Percentiles rank a stretch among this genome's conserved stretches.
phyloP scores from a whole-genome alignment of 1,284 basidiomycete genomes.

The Chiua sp. region DNA sequence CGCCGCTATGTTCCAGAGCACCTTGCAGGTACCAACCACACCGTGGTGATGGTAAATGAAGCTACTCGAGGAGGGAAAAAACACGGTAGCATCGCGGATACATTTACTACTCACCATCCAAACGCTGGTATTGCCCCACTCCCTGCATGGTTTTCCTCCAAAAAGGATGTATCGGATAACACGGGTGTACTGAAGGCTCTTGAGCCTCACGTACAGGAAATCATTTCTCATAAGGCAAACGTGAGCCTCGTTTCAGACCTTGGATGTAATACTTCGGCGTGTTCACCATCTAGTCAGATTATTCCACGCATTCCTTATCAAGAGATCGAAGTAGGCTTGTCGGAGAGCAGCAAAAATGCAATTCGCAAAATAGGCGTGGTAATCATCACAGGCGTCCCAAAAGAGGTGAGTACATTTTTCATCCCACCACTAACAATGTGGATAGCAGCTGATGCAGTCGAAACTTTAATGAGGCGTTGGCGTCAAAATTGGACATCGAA shows the following conservation, averaged over 20 bases:
- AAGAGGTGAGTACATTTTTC: conserved; percentile 42
- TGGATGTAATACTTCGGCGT: background rate
- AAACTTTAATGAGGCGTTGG: conserved; percentile 54
- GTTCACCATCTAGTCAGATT: conserved; percentile 43
- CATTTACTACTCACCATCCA: conserved; percentile 35
- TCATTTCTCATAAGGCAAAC: conserved; percentile 47
- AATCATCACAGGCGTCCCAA: conserved; percentile 62
- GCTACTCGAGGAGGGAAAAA: background rate
- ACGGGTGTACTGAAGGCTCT: conserved; percentile 54
- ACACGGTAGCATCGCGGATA: conserved; percentile 32
- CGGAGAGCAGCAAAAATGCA: conserved; percentile 42
- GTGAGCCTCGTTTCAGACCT: conserved; percentile 34
- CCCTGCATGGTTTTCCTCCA: conserved; percentile 65
- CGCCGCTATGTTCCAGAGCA: background rate
- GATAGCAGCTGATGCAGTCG: background rate
- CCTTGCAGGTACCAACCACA: background rate
- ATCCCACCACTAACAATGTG: background rate
- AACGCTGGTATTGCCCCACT: conserved; percentile 34
- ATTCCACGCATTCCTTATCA: conserved; percentile 59
- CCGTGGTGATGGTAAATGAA: conserved; percentile 17
- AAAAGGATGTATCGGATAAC: conserved; percentile 60
- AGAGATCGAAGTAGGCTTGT: conserved; percentile 51
- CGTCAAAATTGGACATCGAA: conserved; percentile 63
- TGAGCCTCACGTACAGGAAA: conserved; percentile 48
- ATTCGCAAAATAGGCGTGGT: conserved; percentile 66